Evolutionary conservation across 345 rosid species (phyloP), one percentile per base, ranked within the genome.

Genomic region (Lenwebbia sp.): DNA sequence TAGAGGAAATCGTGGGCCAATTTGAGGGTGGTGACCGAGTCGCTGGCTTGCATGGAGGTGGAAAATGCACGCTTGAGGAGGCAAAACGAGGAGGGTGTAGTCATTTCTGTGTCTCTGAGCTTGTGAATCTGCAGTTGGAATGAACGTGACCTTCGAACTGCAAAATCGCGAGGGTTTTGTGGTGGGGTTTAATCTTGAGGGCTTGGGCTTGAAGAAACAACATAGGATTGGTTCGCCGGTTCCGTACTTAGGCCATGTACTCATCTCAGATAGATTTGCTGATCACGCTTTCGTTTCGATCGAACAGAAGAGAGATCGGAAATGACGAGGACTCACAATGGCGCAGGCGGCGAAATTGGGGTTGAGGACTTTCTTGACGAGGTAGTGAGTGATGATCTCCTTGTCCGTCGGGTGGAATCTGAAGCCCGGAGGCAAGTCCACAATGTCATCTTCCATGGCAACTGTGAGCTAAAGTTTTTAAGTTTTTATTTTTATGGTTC

Each of bases 51-150:
- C 40, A 56, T 40, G 55, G 85, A n/a, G 74, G 92, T 86, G 87
- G 92, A 88, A 58, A 90, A 83, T 25, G 88, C 50, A 81, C 91
- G 91, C 82, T 21, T 78, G 76, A 92, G 88, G 86, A 89, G 54
- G 86, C 91, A 92, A 58, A 83, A 57, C 40, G 89, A 57, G 57
- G 86, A 82, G 89, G 92, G 86, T 93, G 86, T 85, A 70, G 88
- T 82, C 89, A 28, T 44, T 75, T 13, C 22, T 84, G 40, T 14
- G 76, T 1, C 41, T 74, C 41, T 13, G 84, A 82, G 41, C 25
- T 2, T 49, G 84, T 7, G 41, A 2, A 21, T 62, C 75, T 30
- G 41, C 75, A 62, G 75, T 15, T 40, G 70, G 33, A 30, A 28
- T 14, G 74, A 37, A 13, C 15, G 74, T 7, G 75, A 62, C 41